Percentiles rank a stretch among this genome's conserved stretches.
These are phyloP conservation scores for Chytridium lagenaria DNA, from an alignment of 371 early-diverging fungal genomes.

Conservation along the genomic window DNA sequence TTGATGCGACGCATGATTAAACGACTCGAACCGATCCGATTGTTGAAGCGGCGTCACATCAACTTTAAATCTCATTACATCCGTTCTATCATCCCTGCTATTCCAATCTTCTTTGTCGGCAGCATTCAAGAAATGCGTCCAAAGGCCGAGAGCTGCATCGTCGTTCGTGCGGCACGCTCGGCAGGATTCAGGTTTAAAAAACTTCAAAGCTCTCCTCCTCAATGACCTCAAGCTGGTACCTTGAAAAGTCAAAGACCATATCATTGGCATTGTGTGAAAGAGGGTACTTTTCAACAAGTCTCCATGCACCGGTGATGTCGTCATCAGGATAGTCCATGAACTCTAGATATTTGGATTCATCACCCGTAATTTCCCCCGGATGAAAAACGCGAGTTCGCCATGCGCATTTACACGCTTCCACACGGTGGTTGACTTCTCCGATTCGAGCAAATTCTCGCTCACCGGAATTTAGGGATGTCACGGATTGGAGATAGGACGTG, in stretches of 20 bases:
- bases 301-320: neutral
- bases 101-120: too few species aligned
- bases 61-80: neutral
- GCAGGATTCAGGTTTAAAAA: neutral
- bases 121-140: neutral
- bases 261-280: neutral
- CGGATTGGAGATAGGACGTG: too few species aligned
- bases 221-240: neutral
- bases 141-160: neutral
- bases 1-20: neutral
- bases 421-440: too few species aligned
- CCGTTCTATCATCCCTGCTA: neutral
- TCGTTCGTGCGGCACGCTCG: neutral
- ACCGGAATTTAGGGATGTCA: too few species aligned
- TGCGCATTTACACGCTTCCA: too few species aligned
- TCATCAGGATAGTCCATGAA: neutral
- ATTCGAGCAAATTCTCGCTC: too few species aligned
- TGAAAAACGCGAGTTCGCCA: too few species aligned
- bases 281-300: neutral
- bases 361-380: too few species aligned
- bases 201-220: neutral
- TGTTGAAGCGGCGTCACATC: neutral
- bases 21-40: neutral
- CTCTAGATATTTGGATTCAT: neutral
- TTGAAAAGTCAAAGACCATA: constrained; percentile 1